phyloP scores from a whole-genome alignment of 345 rosid species.

The Bruguiera parviflora region DNA sequence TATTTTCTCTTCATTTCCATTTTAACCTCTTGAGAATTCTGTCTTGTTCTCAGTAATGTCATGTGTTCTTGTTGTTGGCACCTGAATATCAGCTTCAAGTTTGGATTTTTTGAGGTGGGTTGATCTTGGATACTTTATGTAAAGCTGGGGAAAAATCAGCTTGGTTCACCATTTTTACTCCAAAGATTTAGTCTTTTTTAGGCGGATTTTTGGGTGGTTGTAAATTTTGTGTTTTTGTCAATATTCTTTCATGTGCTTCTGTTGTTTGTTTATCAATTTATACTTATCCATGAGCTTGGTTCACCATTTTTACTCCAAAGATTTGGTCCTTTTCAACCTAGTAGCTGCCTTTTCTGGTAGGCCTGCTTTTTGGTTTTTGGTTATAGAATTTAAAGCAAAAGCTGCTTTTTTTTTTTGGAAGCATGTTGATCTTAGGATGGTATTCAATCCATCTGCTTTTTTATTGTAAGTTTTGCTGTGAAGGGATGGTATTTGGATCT shows the following conservation, averaged over 20 bases:
- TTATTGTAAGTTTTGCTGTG: slow-evolving; percentile 1
- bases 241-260: neutral
- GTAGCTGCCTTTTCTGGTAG: slow-evolving; percentile 1
- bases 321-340: neutral
- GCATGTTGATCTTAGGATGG: neutral
- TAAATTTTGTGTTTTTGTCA: neutral
- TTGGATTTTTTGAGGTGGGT: neutral
- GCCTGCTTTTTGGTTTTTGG: neutral
- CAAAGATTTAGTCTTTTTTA: neutral
- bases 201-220: neutral
- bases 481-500: slow-evolving; percentile 21
- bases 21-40: neutral
- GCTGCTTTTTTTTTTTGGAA: neutral
- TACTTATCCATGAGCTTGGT: neutral
- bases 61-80: slow-evolving; percentile 13
- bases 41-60: slow-evolving; percentile 5
- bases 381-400: slow-evolving; percentile 11
- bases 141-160: neutral
- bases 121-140: neutral
- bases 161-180: neutral
- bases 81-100: neutral
- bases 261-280: neutral
- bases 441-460: neutral
- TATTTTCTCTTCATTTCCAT: neutral
- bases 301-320: neutral